Evolutionary conservation across 306 rosid genomes (phyloP), one percentile per base, ranked within the genome.

Genomic region (Rosa rugosa): DNA sequence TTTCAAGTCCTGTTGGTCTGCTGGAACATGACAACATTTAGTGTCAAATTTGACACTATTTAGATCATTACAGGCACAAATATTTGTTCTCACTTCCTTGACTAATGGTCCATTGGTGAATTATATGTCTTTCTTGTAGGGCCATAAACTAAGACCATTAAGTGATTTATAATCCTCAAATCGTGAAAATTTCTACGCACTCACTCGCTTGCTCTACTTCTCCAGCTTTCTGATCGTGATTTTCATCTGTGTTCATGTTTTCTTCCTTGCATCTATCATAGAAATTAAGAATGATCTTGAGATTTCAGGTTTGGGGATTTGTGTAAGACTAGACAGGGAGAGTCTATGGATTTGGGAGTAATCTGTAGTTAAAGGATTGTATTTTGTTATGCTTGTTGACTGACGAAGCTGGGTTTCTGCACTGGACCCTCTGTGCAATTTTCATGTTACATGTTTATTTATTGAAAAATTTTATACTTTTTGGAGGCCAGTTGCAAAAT

Each of bases 31-130:
- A 54, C 60, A 54, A 8, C 25, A 27, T 67, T 67, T 41, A 47
- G 41, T 66, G 71, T 46, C 62, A 73, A 72, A 25, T 53, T 78
- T 59, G 62, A 49, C 20, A 23, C 56, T 68, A 23, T 49, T 18
- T 31, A 50, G 56, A 53, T 10, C 67, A 62, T 25, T 62, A 11
- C 67, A 40, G 53, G 2, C 2, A 46, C 76, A 46, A 79, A 80
- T 78, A 88, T 83, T 83, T 85, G 69, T 77, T 65, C 82, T 88
- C 57, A 71, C 87, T 75, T 73, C 57, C 40, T 73, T 41, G 6
- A 40, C 20, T 47, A 41, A 75, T 54, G 60, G 23, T 54, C 79
- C 72, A 60, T 79, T 72, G 23, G n/a, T 17, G 22, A 50, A 53
- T n/a, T 59, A 53, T 75, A 23, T 59, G 65, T 57, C 34, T 12